Evolutionary conservation across 2,329 filamentous ascomycete genomes (phyloP).

Genomic region (Arthroderma uncinatum): DNA sequence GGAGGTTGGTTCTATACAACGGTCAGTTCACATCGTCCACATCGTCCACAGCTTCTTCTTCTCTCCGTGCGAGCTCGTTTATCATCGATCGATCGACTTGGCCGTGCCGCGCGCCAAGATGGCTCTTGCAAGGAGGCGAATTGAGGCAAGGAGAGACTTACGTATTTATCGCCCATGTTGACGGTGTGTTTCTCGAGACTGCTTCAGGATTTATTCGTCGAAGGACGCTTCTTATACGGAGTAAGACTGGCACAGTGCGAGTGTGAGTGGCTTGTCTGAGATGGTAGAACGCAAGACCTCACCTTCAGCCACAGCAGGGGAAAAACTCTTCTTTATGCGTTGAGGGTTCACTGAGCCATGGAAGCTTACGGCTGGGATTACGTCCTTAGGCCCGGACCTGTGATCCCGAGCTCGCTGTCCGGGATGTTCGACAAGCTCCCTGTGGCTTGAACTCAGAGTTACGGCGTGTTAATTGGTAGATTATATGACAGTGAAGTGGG

Average conservation of each 20-base stretch:
- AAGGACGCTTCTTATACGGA: too few species aligned
- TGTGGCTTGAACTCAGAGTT: neutral
- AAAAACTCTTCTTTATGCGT: neutral
- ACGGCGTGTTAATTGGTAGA: neutral
- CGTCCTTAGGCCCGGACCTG: neutral
- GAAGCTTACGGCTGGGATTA: neutral
- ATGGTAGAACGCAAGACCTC: neutral
- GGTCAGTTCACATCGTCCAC: neutral
- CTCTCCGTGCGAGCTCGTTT: too few species aligned
- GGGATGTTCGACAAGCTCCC: neutral
- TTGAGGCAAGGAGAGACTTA: neutral
- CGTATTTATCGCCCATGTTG: conserved; percentile 5
- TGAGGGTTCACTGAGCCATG: neutral
- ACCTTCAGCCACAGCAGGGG: neutral
- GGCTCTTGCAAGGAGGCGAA: neutral
- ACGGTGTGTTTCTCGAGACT: neutral
- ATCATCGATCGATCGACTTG: neutral
- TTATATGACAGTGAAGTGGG: neutral
- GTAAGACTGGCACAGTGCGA: neutral
- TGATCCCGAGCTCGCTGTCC: neutral
- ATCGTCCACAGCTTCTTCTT: too few species aligned
- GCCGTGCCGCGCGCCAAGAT: neutral
- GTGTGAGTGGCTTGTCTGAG: neutral
- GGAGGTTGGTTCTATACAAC: conserved; percentile 8
- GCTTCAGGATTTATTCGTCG: too few species aligned